These are phyloP conservation scores for Tulasnella sp. DNA, from an alignment of 768 basidiomycete genomes.

Conservation along the genomic window DNA sequence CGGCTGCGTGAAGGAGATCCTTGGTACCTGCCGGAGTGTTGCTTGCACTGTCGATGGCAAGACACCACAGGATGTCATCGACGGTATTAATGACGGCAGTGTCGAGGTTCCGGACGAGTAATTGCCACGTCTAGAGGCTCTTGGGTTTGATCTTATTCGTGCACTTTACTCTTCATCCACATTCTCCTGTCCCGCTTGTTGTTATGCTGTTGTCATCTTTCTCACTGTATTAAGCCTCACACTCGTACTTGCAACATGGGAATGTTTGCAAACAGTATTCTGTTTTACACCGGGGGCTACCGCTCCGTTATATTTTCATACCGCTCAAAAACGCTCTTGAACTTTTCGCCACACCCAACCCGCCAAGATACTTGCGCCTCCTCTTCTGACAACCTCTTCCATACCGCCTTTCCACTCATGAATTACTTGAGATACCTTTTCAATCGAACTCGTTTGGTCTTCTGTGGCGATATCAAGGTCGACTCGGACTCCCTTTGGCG, in stretches of 20 bases:
- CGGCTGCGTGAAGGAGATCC: constrained; percentile 90
- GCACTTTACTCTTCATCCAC: background rate
- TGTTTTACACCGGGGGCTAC: background rate
- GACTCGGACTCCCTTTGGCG: constrained; percentile 48
- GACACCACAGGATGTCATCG: constrained; percentile 89
- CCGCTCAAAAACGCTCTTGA: background rate
- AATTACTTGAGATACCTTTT: constrained; percentile 28
- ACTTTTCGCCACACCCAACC: constrained; percentile 50
- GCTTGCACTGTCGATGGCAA: constrained; percentile 95
- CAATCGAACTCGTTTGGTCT: constrained; percentile 21
- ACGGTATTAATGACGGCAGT: constrained; percentile 75
- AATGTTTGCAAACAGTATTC: background rate
- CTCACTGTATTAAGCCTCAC: background rate
- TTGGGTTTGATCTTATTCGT: background rate
- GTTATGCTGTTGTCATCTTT: background rate
- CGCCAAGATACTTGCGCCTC: constrained; percentile 59
- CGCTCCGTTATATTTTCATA: background rate
- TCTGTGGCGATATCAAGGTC: constrained; percentile 51
- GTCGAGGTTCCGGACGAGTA: constrained; percentile 80
- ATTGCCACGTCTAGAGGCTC: constrained; percentile 28
- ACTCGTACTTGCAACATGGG: constrained; percentile 3
- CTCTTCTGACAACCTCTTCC: constrained; percentile 65
- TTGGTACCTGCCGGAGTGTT: constrained; percentile 93
- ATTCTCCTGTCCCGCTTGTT: background rate
- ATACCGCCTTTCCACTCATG: constrained; percentile 41